Evolutionary conservation across 805 yeast genomes (phyloP).

Genomic region (Wickerhamiella domercqiae): DNA sequence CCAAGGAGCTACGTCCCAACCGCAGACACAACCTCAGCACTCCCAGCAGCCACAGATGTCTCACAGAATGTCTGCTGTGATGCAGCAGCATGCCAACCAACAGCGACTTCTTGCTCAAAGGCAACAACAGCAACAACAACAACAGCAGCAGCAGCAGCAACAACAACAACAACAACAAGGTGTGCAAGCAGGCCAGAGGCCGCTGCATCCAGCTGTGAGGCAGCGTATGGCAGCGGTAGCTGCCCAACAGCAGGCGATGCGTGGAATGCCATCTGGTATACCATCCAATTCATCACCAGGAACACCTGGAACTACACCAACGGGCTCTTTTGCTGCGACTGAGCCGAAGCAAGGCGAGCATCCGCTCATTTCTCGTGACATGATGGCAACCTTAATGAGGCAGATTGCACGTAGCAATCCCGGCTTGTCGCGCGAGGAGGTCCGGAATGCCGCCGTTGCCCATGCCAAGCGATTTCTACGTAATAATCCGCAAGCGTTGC

Average conservation of each 20-base stretch:
- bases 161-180: constrained; percentile 1
- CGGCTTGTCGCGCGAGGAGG: constrained; percentile 14
- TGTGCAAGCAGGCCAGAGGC: constrained; percentile 3
- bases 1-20: no score
- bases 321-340: constrained; percentile 17
- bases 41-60: constrained; percentile 5
- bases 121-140: no score
- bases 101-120: not conserved
- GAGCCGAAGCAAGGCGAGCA: constrained; percentile 22
- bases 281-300: not conserved
- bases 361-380: constrained; percentile 19
- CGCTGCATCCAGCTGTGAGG: not conserved
- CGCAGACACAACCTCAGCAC: constrained; percentile 7
- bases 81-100: no score
- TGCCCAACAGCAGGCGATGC: not conserved
- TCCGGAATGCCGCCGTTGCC: constrained; percentile 15
- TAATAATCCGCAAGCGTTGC: constrained; percentile 2
- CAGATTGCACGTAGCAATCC: constrained; percentile 16
- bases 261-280: not conserved
- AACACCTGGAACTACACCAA: not conserved
- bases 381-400: constrained; percentile 13
- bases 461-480: constrained; percentile 16
- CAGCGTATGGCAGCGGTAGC: not conserved
- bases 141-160: constrained; percentile 2
- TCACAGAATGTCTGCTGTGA: no score